phyloP scores from a whole-genome alignment of 78 protist species.

The Speleostelium caveatum region DNA sequence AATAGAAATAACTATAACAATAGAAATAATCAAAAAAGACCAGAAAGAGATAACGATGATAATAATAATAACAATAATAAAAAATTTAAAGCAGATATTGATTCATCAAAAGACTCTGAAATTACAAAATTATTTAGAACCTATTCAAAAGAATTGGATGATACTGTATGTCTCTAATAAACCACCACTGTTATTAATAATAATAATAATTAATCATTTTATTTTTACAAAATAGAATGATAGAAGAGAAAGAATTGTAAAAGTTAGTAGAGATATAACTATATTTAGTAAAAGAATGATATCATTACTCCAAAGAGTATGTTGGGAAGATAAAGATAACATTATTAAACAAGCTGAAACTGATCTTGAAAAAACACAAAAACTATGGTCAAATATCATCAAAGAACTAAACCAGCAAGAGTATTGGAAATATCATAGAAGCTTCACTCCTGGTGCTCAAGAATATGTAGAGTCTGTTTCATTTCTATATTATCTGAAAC shows the following conservation, averaged over 20 bases:
- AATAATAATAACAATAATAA: slow-evolving; percentile 3
- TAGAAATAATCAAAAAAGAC: too few species aligned
- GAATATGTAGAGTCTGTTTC: slow-evolving; percentile 72
- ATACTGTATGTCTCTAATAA: slow-evolving; percentile 12
- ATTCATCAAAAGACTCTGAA: slow-evolving; percentile 13
- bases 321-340: slow-evolving; percentile 19
- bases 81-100: background rate
- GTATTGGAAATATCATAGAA: slow-evolving; percentile 65
- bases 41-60: slow-evolving; percentile 12
- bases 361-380: slow-evolving; percentile 8
- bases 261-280: slow-evolving; percentile 63
- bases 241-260: slow-evolving; percentile 78
- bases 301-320: slow-evolving; percentile 47
- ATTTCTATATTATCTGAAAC: slow-evolving; percentile 43
- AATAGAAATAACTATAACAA: too few species aligned
- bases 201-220: background rate
- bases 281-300: slow-evolving; percentile 52
- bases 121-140: slow-evolving; percentile 21
- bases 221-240: slow-evolving; percentile 33
- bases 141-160: slow-evolving; percentile 33
- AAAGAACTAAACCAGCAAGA: slow-evolving; percentile 57
- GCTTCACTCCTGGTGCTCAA: slow-evolving; percentile 75
- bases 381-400: slow-evolving; percentile 23
- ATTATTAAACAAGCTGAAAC: slow-evolving; percentile 8
- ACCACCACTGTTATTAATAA: too few species aligned